Evolutionary conservation across 2,329 filamentous ascomycete genomes (phyloP).

Genomic region (Coniochaeta sp.): DNA sequence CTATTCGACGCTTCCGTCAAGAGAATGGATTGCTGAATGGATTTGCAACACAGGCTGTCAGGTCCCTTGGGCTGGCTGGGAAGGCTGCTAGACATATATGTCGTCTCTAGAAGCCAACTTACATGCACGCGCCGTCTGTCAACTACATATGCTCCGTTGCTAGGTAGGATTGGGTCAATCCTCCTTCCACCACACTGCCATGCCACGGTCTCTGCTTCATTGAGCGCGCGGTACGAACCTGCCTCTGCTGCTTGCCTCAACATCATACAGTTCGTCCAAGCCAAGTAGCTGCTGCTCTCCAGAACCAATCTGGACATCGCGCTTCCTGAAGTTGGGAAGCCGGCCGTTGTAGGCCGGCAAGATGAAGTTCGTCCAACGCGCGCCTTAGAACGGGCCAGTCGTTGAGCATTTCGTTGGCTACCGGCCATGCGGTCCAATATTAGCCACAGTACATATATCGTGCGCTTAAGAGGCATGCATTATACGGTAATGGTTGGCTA

Average conservation of each 20-base stretch:
- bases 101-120: neutral
- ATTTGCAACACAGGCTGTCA: neutral
- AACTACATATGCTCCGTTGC: neutral
- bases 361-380: neutral
- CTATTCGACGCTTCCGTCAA: neutral
- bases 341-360: neutral
- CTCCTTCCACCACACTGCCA: neutral
- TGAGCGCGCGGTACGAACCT: conserved; percentile 1
- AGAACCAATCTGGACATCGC: neutral
- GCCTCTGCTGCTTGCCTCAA: neutral
- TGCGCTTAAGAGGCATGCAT: neutral
- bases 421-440: neutral
- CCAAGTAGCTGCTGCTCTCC: neutral
- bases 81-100: neutral
- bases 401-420: neutral
- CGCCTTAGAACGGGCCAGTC: neutral
- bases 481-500: neutral
- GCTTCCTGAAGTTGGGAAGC: neutral
- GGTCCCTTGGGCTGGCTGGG: neutral
- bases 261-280: neutral
- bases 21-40: neutral
- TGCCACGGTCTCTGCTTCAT: neutral
- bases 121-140: neutral
- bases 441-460: neutral
- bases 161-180: neutral